A percentile compares a stretch with the other conserved stretches of the same genome.
Evolutionary conservation across 371 early-diverging fungal genomes (phyloP).

Genomic region (Syncephalastrum monosporum): DNA sequence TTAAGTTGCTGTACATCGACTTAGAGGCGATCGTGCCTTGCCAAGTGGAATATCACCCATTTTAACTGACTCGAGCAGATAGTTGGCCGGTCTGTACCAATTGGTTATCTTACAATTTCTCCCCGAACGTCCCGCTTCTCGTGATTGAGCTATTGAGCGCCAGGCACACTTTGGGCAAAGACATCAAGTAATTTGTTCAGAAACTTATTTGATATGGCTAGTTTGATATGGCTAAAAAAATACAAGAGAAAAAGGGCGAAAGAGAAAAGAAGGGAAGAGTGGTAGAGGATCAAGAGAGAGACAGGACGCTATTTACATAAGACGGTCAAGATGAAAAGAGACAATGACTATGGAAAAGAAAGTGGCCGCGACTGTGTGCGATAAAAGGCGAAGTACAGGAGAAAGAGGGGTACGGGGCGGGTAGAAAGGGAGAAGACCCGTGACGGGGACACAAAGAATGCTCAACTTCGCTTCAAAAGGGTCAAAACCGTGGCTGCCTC

Average conservation of each 20-base stretch:
- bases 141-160: too few species aligned
- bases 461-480: slow-evolving; percentile 34
- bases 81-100: too few species aligned
- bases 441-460: neutral
- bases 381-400: slow-evolving; percentile 6
- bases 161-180: too few species aligned
- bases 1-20: too few species aligned
- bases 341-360: slow-evolving; percentile 1
- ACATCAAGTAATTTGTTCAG: too few species aligned
- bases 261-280: neutral
- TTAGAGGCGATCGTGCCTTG: too few species aligned
- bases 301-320: neutral
- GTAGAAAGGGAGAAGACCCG: slow-evolving; percentile 9
- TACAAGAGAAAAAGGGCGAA: slow-evolving; percentile 1
- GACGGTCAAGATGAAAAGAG: neutral
- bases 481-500: slow-evolving; percentile 44
- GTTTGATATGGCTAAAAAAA: neutral
- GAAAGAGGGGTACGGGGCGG: slow-evolving; percentile 5
- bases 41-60: too few species aligned
- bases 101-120: too few species aligned
- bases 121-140: too few species aligned
- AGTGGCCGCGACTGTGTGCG: slow-evolving; percentile 4
- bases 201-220: too few species aligned
- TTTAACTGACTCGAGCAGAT: too few species aligned
- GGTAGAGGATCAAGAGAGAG: slow-evolving; percentile 7